These are phyloP conservation scores for Puccinia polysora DNA, from an alignment of 1,284 basidiomycete genomes.

Conservation along the genomic window DNA sequence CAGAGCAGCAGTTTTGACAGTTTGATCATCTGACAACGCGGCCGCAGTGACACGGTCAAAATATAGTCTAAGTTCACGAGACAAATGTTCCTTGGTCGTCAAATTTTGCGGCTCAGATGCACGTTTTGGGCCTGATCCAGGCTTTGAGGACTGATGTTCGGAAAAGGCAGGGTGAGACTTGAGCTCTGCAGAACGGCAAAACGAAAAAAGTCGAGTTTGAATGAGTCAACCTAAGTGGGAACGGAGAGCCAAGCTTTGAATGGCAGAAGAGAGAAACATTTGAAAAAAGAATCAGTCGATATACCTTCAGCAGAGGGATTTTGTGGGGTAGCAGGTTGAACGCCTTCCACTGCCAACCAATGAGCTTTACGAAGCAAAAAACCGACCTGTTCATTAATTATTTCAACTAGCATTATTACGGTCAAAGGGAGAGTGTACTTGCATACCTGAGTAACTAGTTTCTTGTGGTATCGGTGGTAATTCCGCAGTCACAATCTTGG, in stretches of 20 bases:
- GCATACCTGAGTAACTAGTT: conserved; percentile 64
- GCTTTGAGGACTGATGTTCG: conserved; percentile 12
- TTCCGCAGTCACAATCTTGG: conserved; percentile 75
- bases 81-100: conserved; percentile 75
- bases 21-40: conserved; percentile 62
- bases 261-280: conserved; percentile 41
- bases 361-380: conserved; percentile 61
- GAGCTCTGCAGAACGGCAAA: neutral
- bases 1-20: conserved; percentile 70
- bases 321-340: conserved; percentile 92
- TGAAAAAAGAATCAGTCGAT: conserved; percentile 28
- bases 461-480: conserved; percentile 71
- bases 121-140: conserved; percentile 43
- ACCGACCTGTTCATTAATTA: conserved; percentile 50
- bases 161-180: conserved; percentile 16
- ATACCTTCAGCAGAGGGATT: conserved; percentile 67
- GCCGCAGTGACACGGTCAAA: conserved; percentile 86
- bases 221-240: conserved; percentile 50
- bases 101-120: conserved; percentile 52
- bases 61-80: conserved; percentile 89
- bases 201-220: conserved; percentile 4
- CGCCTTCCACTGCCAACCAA: conserved; percentile 96
- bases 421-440: neutral
- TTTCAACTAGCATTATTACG: conserved; percentile 45
- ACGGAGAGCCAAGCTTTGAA: conserved; percentile 45